Evolutionary conservation across 1,139 yeast genomes (phyloP), one percentile per base, ranked within the genome.

Genomic region (Zygoascus sp.): DNA sequence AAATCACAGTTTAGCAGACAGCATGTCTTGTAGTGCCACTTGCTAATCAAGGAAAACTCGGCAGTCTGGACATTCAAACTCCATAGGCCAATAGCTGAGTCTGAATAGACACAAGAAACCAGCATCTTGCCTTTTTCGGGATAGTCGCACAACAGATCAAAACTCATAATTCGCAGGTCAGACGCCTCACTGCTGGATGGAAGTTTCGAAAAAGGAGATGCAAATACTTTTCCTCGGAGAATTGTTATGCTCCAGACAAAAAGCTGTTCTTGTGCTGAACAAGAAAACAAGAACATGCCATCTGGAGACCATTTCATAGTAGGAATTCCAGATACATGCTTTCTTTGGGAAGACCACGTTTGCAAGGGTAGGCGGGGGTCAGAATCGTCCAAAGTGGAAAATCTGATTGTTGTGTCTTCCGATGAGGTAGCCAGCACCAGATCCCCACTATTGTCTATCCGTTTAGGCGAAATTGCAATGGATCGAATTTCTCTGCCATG

Each of bases 211-310:
- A 52, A 51, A 3, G 63, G 62, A 16, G 48, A 49, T 2, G 62
- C 62, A 25, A 48, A 53, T 2, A 61, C 53, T 2, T 50, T 46
- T 2, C 49, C 51, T 13, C 42, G 44, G 8, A 45, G 53, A 2
- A 42, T 22, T 1, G 63, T 57, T 2, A 86, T 58, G 51, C 76
- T 76, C 98, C 98, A 92, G 7, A 88, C 68, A 51, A 77, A 76
- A 44, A 92, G 75, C 65, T 92, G 98, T 63, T 92, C 98, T 59
- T 94, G 79, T 0, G 96, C 97, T 9, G 95, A 92, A 1, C 92
- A 80, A 2, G 85, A 75, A 17, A 80, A 67, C 53, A 89, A 69
- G 30, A 74, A 79, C 6, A 73, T 62, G 32, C 73, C 67, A 9
- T 74, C 66, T 0, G 57, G 50, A 21, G 87, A 68, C 65, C 90